phyloP scores from a whole-genome alignment of 306 rosid genomes.

The Mimosa pudica region DNA sequence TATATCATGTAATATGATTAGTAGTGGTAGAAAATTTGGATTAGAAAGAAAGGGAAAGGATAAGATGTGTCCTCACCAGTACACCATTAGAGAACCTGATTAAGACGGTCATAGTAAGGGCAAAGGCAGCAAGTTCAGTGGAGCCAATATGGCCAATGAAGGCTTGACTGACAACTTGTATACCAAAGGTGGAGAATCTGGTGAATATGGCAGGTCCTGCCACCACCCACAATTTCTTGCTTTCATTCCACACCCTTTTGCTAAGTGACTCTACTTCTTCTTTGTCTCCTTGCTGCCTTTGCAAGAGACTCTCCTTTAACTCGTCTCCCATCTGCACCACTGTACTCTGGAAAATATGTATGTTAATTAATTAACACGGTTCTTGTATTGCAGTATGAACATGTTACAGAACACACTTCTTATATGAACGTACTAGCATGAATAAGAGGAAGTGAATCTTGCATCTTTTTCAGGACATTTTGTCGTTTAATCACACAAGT shows the following conservation, averaged over 20 bases:
- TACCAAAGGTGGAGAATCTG: constrained; percentile 49
- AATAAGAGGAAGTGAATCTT: neutral
- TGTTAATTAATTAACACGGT: neutral
- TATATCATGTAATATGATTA: neutral
- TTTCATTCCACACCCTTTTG: constrained; percentile 45
- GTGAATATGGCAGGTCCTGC: constrained; percentile 57
- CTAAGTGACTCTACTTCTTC: constrained; percentile 32
- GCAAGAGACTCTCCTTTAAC: constrained; percentile 24
- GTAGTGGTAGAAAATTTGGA: neutral
- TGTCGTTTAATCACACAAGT: neutral
- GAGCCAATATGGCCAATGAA: constrained; percentile 55
- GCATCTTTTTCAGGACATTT: neutral
- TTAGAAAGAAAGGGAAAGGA: neutral
- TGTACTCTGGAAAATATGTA: neutral
- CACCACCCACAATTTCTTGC: constrained; percentile 49
- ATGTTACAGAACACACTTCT: neutral
- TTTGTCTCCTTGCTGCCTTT: neutral
- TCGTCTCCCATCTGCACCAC: constrained; percentile 30
- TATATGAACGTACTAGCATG: neutral
- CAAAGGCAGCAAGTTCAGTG: constrained; percentile 45
- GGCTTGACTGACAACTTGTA: constrained; percentile 41
- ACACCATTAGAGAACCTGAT: constrained; percentile 42
- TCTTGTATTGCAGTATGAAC: neutral
- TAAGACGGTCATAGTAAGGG: constrained; percentile 43
- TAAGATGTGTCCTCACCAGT: constrained; percentile 33